Evolutionary conservation across 306 rosid genomes (phyloP).

Genomic region (Quercus dentata): DNA sequence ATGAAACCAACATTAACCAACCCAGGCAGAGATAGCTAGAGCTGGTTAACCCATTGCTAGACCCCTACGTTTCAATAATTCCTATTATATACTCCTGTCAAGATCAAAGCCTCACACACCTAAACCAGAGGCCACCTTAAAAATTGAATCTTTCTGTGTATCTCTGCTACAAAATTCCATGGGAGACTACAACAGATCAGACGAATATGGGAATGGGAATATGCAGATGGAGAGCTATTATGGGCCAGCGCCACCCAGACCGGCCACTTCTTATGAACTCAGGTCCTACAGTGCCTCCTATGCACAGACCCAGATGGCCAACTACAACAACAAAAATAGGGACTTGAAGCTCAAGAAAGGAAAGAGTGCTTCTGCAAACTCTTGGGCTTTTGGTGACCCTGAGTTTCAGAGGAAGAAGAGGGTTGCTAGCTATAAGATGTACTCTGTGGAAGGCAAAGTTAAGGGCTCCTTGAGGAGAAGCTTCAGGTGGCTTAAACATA

Average conservation of each 20-base stretch:
- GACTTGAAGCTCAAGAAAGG: constrained; percentile 63
- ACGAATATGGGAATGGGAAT: constrained; percentile 45
- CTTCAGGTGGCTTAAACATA: constrained; percentile 86
- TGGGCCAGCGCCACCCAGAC: constrained; percentile 50
- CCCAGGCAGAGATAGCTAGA: too few relatives aligned
- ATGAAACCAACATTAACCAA: background rate
- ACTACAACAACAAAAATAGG: constrained; percentile 11
- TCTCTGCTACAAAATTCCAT: constrained; percentile 24
- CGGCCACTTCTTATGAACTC: constrained; percentile 33
- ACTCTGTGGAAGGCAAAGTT: constrained; percentile 80
- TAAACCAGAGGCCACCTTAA: too few relatives aligned
- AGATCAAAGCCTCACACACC: too few relatives aligned
- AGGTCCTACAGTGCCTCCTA: constrained; percentile 60
- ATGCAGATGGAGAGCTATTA: constrained; percentile 69
- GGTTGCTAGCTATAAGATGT: constrained; percentile 88
- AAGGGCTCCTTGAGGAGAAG: constrained; percentile 85
- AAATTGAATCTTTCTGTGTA: too few relatives aligned
- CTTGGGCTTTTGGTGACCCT: constrained; percentile 57
- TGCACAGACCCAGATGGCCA: constrained; percentile 42
- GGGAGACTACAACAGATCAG: constrained; percentile 67
- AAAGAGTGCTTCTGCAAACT: constrained; percentile 52
- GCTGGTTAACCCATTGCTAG: background rate
- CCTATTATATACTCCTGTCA: too few relatives aligned
- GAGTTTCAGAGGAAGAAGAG: constrained; percentile 90
- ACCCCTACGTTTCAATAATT: background rate